These are phyloP conservation scores for Trifolium pratense DNA, from an alignment of 306 rosid genomes.

Conservation along the genomic window DNA sequence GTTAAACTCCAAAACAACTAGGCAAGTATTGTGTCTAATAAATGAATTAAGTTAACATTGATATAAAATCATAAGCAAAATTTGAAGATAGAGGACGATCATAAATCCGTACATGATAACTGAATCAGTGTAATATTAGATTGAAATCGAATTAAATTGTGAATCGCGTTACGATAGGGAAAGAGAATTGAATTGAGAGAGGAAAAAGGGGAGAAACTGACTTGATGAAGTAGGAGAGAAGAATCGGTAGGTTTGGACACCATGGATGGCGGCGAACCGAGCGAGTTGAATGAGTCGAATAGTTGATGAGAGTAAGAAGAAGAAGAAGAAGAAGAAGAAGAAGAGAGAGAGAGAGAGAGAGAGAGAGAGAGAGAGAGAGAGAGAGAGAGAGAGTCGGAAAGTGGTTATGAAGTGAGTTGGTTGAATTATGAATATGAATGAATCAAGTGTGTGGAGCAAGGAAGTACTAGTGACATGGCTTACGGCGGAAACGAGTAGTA, in stretches of 20 bases:
- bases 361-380: too few species aligned
- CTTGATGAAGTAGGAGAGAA: slow-evolving; percentile 49
- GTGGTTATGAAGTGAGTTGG: too few species aligned
- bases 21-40: neutral
- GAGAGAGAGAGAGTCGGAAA: neutral
- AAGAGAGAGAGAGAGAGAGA: too few species aligned
- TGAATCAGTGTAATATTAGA: neutral
- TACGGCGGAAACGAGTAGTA: too few species aligned
- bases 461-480: too few species aligned
- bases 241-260: slow-evolving; percentile 70
- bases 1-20: slow-evolving; percentile 36
- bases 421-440: too few species aligned
- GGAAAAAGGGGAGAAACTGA: slow-evolving; percentile 51
- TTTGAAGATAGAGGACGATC: slow-evolving; percentile 2
- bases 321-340: too few species aligned
- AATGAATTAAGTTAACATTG: neutral
- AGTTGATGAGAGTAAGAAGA: too few species aligned
- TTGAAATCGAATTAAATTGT: slow-evolving; percentile 1
- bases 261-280: slow-evolving; percentile 37
- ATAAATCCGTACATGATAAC: slow-evolving; percentile 32
- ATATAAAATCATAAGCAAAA: slow-evolving; percentile 5
- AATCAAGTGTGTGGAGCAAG: too few species aligned
- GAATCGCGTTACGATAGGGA: slow-evolving; percentile 11
- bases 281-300: neutral
- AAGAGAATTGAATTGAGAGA: slow-evolving; percentile 27